These are phyloP conservation scores for Mentha longifolia DNA, from an alignment of 257 asterid genomes.

Conservation along the genomic window DNA sequence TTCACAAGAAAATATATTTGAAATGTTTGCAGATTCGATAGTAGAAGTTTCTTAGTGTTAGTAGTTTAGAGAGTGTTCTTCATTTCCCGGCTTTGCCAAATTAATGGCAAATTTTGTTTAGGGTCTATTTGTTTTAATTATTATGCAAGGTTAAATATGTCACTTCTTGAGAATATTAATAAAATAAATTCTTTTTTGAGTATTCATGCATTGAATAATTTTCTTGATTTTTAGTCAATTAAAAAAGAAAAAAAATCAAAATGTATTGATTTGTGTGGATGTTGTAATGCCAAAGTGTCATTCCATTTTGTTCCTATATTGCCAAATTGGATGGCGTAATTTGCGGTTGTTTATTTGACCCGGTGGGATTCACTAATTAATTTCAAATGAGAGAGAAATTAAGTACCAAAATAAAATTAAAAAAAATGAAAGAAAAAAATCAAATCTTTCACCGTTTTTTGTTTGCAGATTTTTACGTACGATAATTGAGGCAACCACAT, in stretches of 20 bases:
- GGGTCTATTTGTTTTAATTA: neutral
- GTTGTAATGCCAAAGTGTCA: conserved; percentile 32
- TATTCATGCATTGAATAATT: neutral
- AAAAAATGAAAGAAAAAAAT: neutral
- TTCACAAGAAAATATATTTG: conserved; percentile 22
- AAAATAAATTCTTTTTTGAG: neutral
- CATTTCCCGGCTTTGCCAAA: conserved; percentile 26
- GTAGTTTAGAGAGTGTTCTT: neutral
- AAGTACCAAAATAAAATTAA: neutral
- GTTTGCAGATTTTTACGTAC: neutral
- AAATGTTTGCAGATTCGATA: conserved; percentile 19
- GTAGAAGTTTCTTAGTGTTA: neutral
- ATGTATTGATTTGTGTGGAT: neutral
- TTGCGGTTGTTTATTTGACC: conserved; percentile 36
- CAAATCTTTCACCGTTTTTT: conserved; percentile 10
- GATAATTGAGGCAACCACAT: conserved; percentile 21
- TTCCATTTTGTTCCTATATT: conserved; percentile 30
- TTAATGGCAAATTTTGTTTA: conserved; percentile 35
- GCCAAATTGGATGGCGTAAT: conserved; percentile 29
- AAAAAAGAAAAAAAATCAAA: neutral
- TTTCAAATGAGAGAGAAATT: too few relatives aligned
- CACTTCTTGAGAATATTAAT: neutral
- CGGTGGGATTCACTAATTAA: neutral
- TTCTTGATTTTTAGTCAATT: neutral
- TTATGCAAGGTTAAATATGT: neutral